Conservation (phyloP, 2,329 filamentous ascomycete genomes). For the Aureobasidium sp. region DNA sequence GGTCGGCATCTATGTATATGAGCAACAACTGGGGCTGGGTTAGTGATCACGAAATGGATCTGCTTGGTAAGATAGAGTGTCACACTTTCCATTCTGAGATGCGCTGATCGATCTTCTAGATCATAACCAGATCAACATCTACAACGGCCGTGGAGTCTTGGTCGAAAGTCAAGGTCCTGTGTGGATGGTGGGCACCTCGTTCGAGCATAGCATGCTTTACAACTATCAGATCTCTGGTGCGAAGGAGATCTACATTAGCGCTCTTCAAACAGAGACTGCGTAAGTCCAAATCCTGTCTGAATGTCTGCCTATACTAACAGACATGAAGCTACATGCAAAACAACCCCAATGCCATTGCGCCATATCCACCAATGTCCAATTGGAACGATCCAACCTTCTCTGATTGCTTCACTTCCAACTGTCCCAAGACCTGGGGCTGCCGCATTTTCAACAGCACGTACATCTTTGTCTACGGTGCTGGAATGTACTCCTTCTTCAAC, state of each 20-base stretch:
- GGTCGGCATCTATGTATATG: constrained; percentile 59
- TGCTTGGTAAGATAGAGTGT: constrained; percentile 34
- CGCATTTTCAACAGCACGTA: constrained; percentile 62
- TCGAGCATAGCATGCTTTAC: constrained; percentile 55
- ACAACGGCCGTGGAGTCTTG: constrained; percentile 74
- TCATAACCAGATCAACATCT: constrained; percentile 71
- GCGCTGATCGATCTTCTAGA: constrained; percentile 32
- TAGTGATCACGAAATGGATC: constrained; percentile 83
- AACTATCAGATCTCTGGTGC: constrained; percentile 82
- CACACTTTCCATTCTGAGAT: not conserved
- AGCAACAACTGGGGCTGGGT: constrained; percentile 94
- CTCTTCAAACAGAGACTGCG: constrained; percentile 85
- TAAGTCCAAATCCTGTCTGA: constrained; percentile 37
- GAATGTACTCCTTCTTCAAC: constrained; percentile 77
- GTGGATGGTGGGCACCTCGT: constrained; percentile 59
- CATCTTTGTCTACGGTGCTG: constrained; percentile 63
- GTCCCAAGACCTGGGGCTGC: constrained; percentile 71
- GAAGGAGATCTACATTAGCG: constrained; percentile 69
- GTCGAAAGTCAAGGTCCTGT: constrained; percentile 52
- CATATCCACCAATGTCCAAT: constrained; percentile 52
- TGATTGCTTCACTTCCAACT: constrained; percentile 46
- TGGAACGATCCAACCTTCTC: constrained; percentile 65
- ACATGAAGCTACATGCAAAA: constrained; percentile 59
- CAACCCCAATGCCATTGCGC: constrained; percentile 65
- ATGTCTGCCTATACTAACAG: not conserved